Conservation (phyloP, 768 basidiomycete species). For the Boletus reticuloceps region DNA sequence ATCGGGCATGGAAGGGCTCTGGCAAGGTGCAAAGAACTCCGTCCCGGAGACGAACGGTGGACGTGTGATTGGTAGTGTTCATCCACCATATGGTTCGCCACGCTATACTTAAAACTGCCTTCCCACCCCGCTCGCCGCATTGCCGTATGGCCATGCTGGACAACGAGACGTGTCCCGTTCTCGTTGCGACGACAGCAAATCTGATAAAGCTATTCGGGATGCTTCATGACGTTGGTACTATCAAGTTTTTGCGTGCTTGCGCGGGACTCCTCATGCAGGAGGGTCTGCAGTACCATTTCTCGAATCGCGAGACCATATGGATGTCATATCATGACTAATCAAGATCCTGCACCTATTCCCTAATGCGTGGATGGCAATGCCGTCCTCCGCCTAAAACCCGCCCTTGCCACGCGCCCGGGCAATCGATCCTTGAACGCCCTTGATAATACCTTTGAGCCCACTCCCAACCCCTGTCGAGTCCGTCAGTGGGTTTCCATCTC, state of each 20-base stretch:
- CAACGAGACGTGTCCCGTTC: background rate
- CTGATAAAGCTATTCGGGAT: background rate
- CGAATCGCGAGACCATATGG: slow-evolving; percentile 4
- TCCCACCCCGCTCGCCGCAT: slow-evolving; percentile 31
- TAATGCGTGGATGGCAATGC: background rate
- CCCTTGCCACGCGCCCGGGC: slow-evolving; percentile 42
- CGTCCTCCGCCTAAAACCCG: slow-evolving; percentile 29
- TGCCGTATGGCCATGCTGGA: slow-evolving; percentile 8
- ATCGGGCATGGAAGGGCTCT: slow-evolving; percentile 47
- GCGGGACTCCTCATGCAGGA: background rate
- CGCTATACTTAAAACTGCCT: slow-evolving; percentile 34
- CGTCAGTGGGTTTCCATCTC: slow-evolving; percentile 38
- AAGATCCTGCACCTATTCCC: background rate
- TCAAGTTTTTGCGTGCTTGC: background rate
- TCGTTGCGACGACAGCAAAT: background rate
- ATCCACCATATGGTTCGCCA: slow-evolving; percentile 27
- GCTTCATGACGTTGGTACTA: background rate
- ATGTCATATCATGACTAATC: slow-evolving; percentile 13
- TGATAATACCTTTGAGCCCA: slow-evolving; percentile 39
- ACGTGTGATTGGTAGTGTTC: slow-evolving; percentile 23
- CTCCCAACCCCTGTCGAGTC: slow-evolving; percentile 39
- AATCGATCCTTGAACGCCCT: slow-evolving; percentile 42
- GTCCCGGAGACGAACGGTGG: slow-evolving; percentile 1
- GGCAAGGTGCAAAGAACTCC: slow-evolving; percentile 12
- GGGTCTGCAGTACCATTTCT: background rate